These are phyloP conservation scores for Purpureocillium takamizusanense DNA, from an alignment of 2,329 filamentous ascomycete genomes.

Conservation along the genomic window DNA sequence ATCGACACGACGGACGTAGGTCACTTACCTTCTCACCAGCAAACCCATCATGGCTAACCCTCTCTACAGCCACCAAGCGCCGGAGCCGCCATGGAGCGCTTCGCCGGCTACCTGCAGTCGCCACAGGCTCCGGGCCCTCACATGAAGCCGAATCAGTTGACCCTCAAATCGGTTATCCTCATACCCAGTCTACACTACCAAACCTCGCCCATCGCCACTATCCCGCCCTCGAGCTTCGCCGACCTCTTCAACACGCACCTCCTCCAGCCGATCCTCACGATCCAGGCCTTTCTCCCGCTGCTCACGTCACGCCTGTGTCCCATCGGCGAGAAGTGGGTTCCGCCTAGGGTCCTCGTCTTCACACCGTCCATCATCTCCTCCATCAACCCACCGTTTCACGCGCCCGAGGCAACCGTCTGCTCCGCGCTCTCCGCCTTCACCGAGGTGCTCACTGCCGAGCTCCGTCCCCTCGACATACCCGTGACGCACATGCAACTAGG, in stretches of 20 bases:
- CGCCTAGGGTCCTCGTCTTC: constrained; percentile 64
- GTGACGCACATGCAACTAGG: constrained; percentile 87
- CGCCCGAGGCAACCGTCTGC: constrained; percentile 77
- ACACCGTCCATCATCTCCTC: constrained; percentile 75
- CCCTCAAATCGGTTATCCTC: constrained; percentile 71
- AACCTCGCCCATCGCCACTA: constrained; percentile 74
- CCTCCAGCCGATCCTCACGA: constrained; percentile 77
- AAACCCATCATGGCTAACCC: constrained; percentile 2
- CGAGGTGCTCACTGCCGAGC: constrained; percentile 69
- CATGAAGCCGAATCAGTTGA: constrained; percentile 65
- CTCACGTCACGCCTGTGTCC: constrained; percentile 53
- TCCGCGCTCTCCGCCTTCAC: constrained; percentile 82
- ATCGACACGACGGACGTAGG: constrained; percentile 75
- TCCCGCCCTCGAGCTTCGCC: constrained; percentile 75
- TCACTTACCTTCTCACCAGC: constrained; percentile 7
- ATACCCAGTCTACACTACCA: constrained; percentile 76
- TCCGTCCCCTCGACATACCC: constrained; percentile 64
- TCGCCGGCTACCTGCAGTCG: constrained; percentile 60
- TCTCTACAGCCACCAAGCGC: constrained; percentile 52
- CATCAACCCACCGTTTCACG: constrained; percentile 71
- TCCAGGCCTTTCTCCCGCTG: constrained; percentile 81
- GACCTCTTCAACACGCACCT: constrained; percentile 90
- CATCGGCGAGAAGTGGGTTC: constrained; percentile 39
- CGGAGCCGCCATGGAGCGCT: constrained; percentile 61
- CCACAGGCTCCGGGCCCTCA: constrained; percentile 70